phyloP scores from a whole-genome alignment of 2,329 filamentous ascomycete genomes.

The Aspergillus sp. region DNA sequence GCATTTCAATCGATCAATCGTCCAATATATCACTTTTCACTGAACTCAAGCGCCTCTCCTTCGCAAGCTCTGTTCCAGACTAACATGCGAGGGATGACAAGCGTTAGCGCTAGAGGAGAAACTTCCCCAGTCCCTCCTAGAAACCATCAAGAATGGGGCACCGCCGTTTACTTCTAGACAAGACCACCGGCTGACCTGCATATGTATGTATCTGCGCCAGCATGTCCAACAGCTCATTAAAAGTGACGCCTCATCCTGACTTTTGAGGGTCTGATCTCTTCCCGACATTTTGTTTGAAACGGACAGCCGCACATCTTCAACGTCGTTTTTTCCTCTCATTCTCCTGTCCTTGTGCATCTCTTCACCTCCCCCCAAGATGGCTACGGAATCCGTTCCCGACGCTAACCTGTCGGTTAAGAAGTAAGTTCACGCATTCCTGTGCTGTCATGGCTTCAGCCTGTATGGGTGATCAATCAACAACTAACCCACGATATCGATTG shows the following conservation, averaged over 20 bases:
- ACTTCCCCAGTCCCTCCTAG: slow-evolving; percentile 22
- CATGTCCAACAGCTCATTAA: slow-evolving; percentile 23
- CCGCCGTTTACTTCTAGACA: slow-evolving; percentile 19
- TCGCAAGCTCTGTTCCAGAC: slow-evolving; percentile 11
- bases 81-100: slow-evolving; percentile 23
- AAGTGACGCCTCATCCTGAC: slow-evolving; percentile 29
- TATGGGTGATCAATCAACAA: not conserved
- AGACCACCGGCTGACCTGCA: slow-evolving; percentile 19
- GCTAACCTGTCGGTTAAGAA: slow-evolving; percentile 11
- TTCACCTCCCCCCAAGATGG: slow-evolving; percentile 3
- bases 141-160: slow-evolving; percentile 26
- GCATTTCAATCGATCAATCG: not conserved
- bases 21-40: slow-evolving; percentile 5
- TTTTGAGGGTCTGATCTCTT: slow-evolving; percentile 12
- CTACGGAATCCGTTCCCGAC: slow-evolving; percentile 17
- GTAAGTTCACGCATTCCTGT: slow-evolving; percentile 13
- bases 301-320: slow-evolving; percentile 8
- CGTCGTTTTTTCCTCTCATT: slow-evolving; percentile 1
- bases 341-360: not conserved
- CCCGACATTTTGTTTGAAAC: slow-evolving; percentile 8
- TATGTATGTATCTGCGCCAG: slow-evolving; percentile 19
- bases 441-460: slow-evolving; percentile 1
- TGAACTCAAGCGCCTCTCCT: slow-evolving; percentile 5
- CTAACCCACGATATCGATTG: slow-evolving; percentile 8
- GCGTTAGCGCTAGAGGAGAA: slow-evolving; percentile 10